These are phyloP conservation scores for Ogataea trehaloabstinens DNA, from an alignment of 805 yeast genomes.

Conservation along the genomic window DNA sequence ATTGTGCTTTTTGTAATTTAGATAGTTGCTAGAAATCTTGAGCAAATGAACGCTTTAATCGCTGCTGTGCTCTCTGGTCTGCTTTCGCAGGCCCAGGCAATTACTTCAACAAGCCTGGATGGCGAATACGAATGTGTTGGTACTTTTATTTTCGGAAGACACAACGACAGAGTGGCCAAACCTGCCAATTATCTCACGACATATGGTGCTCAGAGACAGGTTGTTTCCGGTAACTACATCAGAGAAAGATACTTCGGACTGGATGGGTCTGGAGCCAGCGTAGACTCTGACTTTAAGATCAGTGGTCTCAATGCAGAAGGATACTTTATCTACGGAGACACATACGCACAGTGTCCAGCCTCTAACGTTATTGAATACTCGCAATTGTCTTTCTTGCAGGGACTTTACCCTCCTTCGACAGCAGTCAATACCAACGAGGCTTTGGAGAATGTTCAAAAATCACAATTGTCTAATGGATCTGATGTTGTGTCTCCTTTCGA, in stretches of 20 bases:
- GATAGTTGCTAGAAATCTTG: too few relatives aligned
- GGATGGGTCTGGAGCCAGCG: slow-evolving; percentile 22
- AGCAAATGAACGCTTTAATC: not conserved
- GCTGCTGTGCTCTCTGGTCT: slow-evolving; percentile 1
- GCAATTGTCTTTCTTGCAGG: slow-evolving; percentile 45
- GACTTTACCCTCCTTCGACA: slow-evolving; percentile 43
- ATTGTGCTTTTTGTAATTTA: too few relatives aligned
- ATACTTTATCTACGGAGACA: slow-evolving; percentile 35
- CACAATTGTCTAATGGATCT: slow-evolving; percentile 41
- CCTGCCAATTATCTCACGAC: slow-evolving; percentile 44
- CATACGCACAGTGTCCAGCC: slow-evolving; percentile 37
- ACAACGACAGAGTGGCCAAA: slow-evolving; percentile 47
- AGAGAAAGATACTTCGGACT: slow-evolving; percentile 43
- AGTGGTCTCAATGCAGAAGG: slow-evolving; percentile 34
- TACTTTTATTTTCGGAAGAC: slow-evolving; percentile 46
- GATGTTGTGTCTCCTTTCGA: slow-evolving; percentile 36
- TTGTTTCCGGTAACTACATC: slow-evolving; percentile 38
- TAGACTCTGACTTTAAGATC: slow-evolving; percentile 30
- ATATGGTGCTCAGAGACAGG: slow-evolving; percentile 39
- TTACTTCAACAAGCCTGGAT: slow-evolving; percentile 21
- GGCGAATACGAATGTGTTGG: slow-evolving; percentile 35
- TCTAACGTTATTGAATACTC: slow-evolving; percentile 39
- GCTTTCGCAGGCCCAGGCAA: slow-evolving; percentile 11
- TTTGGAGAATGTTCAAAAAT: slow-evolving; percentile 27
- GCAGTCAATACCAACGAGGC: slow-evolving; percentile 26